Evolutionary conservation across 306 rosid species (phyloP).

Genomic region (Fragaria vesca): DNA sequence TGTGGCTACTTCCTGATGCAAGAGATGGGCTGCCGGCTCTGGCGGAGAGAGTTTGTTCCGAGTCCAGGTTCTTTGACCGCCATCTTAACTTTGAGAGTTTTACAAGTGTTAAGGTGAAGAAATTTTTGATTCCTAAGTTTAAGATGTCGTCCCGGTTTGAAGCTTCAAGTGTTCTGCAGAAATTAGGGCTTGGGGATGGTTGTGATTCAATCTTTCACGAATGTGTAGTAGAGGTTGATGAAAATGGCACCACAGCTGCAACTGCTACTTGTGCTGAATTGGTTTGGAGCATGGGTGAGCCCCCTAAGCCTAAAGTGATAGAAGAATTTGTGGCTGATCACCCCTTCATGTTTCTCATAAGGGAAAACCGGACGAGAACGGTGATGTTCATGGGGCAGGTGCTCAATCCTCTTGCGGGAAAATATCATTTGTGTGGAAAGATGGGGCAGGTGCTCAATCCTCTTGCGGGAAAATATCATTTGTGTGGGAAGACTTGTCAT

Average conservation of each 20-base stretch:
- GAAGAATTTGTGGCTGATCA: background rate
- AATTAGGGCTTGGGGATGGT: constrained; percentile 24
- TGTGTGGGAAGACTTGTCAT: too few relatives aligned
- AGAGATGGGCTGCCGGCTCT: constrained; percentile 23
- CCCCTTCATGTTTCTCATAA: background rate
- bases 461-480: too few relatives aligned
- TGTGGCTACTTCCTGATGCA: constrained; percentile 31
- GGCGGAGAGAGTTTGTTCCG: background rate
- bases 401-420: too few relatives aligned
- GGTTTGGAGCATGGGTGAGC: background rate
- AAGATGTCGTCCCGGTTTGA: constrained; percentile 14
- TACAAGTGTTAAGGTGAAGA: background rate
- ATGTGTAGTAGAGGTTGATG: constrained; percentile 23
- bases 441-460: too few relatives aligned
- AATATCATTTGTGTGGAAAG: too few relatives aligned
- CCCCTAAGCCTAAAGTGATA: too few relatives aligned
- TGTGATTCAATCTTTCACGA: constrained; percentile 20
- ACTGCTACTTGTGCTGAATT: constrained; percentile 3
- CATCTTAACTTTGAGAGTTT: background rate
- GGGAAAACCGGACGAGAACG: background rate
- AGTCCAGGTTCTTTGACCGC: constrained; percentile 8
- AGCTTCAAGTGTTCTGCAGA: background rate
- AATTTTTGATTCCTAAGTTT: constrained; percentile 30
- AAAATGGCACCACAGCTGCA: constrained; percentile 27
- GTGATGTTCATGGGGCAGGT: too few relatives aligned